Evolutionary conservation across 2,329 filamentous ascomycete species (phyloP), one percentile per base, ranked within the genome.

Genomic region (Akanthomyces dipterigenus): DNA sequence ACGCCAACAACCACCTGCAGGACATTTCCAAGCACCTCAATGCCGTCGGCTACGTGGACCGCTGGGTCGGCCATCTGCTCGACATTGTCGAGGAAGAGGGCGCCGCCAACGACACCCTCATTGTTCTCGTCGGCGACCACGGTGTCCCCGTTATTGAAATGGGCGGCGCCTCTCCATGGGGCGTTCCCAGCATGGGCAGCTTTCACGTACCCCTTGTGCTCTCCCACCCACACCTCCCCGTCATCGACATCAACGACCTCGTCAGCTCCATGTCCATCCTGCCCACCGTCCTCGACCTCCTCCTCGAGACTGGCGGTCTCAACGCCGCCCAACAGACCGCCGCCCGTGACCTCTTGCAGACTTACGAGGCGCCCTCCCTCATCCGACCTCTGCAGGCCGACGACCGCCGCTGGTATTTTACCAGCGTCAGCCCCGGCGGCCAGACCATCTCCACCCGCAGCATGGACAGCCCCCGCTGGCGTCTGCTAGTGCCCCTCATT

Each of bases 21-120:
- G 68, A 74, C 45, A 67, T 74, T 49, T 71, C 72, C 45, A 66
- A 67, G 31, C 74, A 74, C 62, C 60, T 74, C 55, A 74, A 74
- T 58, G 69, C 70, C 2, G 55, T 74, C 3, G 69, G 70, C 7
- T 74, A 67, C 50, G 69, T 69, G 48, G 72, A 74, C 42, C 64
- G 64, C 2, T 74, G 72, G 72, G 65, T 74, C 31, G 69, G 69
- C 2, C 66, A 67, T 55, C 63, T 74, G 6, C 64, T 74, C 63
- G 59, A 68, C 3, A 42, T 74, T 1, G 49, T 74, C 0, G 71
- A 74, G 5, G 65, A 71, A 20, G 65, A 73, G 56, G 70, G 67
- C 3, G 67, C 73, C 1, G 69, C 72, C 3, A 65, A 74, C 26
- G 71, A 74, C 46, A 74, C 72, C 0, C 61, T 74, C n/a, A 63